Percentiles rank a stretch among this genome's conserved stretches.
phyloP scores from a whole-genome alignment of 148 eudicot species.

The Chenopodium berlandieri region DNA sequence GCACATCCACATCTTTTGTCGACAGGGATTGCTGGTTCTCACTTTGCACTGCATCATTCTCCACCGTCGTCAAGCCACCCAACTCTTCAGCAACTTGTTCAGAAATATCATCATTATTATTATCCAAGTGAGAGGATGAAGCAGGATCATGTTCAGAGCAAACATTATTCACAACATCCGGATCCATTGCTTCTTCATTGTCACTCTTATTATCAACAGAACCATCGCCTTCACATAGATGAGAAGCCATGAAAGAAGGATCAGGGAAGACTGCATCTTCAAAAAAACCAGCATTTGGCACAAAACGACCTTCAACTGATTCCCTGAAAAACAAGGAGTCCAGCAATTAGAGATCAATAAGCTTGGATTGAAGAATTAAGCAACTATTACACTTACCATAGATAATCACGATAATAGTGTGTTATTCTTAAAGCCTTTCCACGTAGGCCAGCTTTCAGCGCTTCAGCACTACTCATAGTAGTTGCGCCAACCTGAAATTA shows the following conservation, averaged over 20 bases:
- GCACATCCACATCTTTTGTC: slow-evolving; percentile 63
- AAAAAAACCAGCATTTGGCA: slow-evolving; percentile 82
- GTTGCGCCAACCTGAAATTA: slow-evolving; percentile 73
- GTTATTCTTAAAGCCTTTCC: slow-evolving; percentile 80
- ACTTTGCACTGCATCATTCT: slow-evolving; percentile 42
- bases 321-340: slow-evolving; percentile 48
- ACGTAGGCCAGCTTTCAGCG: slow-evolving; percentile 79
- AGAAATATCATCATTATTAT: slow-evolving; percentile 27
- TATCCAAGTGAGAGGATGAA: slow-evolving; percentile 29
- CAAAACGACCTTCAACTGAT: slow-evolving; percentile 62
- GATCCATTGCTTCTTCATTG: slow-evolving; percentile 39
- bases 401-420: slow-evolving; percentile 68
- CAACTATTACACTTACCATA: slow-evolving; percentile 50
- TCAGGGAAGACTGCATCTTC: slow-evolving; percentile 72
- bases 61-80: slow-evolving; percentile 47
- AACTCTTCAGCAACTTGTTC: slow-evolving; percentile 47
- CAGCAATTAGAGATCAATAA: slow-evolving; percentile 19
- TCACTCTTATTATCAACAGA: slow-evolving; percentile 37
- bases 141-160: slow-evolving; percentile 27
- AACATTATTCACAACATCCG: slow-evolving; percentile 27
- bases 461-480: slow-evolving; percentile 73
- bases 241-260: slow-evolving; percentile 52
- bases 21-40: slow-evolving; percentile 55
- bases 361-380: slow-evolving; percentile 6
- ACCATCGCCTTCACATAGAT: slow-evolving; percentile 44